Percentiles rank a stretch among this genome's conserved stretches.
Conservation (phyloP, 2,329 filamentous ascomycete genomes). For the Alternaria triticina region DNA sequence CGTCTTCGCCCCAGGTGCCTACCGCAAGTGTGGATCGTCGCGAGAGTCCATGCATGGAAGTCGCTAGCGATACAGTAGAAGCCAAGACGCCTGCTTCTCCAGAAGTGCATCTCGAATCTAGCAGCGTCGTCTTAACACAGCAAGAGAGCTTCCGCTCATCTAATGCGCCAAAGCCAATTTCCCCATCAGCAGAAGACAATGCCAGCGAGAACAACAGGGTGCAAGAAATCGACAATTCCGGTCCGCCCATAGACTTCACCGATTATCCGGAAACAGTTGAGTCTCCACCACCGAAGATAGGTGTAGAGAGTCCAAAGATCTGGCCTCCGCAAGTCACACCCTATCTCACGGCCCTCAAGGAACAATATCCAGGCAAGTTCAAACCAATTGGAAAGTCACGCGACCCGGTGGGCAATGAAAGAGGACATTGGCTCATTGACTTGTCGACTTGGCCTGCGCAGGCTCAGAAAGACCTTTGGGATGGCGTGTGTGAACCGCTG, state of each 20-base stretch:
- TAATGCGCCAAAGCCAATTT: neutral
- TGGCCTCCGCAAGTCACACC: slow-evolving; percentile 40
- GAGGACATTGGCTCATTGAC: slow-evolving; percentile 78
- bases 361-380: slow-evolving; percentile 40
- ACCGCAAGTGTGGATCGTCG: neutral
- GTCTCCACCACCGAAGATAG: slow-evolving; percentile 33
- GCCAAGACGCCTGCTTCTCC: neutral
- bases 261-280: slow-evolving; percentile 30
- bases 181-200: neutral
- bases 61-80: neutral
- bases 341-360: slow-evolving; percentile 33
- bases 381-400: slow-evolving; percentile 52
- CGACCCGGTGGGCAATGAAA: slow-evolving; percentile 65
- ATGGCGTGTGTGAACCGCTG: slow-evolving; percentile 66
- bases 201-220: neutral
- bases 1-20: neutral
- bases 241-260: slow-evolving; percentile 26
- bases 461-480: slow-evolving; percentile 65
- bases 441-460: slow-evolving; percentile 61
- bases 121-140: neutral
- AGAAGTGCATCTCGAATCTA: neutral
- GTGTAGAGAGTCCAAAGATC: slow-evolving; percentile 17
- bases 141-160: neutral
- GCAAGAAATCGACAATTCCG: neutral
- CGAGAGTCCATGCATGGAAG: neutral